Percentiles rank a stretch among this genome's conserved stretches.
These are phyloP conservation scores for Allium cepa DNA, from an alignment of 106 monocot genomes.

Conservation along the genomic window DNA sequence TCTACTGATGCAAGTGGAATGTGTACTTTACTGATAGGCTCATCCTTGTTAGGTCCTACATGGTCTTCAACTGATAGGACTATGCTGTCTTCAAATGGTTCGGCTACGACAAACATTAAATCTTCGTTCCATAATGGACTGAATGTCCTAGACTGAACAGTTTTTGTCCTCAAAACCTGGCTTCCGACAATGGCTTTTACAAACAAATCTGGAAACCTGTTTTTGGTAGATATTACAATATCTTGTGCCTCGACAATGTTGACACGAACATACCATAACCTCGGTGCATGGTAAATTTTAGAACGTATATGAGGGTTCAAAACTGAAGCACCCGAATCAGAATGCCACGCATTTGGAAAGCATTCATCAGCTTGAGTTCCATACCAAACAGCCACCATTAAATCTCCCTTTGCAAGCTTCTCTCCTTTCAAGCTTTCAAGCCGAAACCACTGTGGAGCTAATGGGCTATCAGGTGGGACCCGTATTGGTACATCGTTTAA, in stretches of 20 bases:
- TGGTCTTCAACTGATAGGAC: constrained; percentile 39
- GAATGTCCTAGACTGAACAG: constrained; percentile 21
- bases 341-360: constrained; percentile 43
- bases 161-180: constrained; percentile 32
- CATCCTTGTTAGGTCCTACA: constrained; percentile 38
- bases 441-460: constrained; percentile 72
- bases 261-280: constrained; percentile 67
- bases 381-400: constrained; percentile 71
- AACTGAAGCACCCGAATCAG: constrained; percentile 14
- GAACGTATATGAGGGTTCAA: constrained; percentile 22
- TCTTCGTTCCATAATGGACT: constrained; percentile 46
- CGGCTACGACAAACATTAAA: constrained; percentile 53
- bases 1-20: constrained; percentile 20
- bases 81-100: constrained; percentile 60
- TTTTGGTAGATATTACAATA: constrained; percentile 20
- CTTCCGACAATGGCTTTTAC: constrained; percentile 39
- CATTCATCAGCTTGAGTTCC: constrained; percentile 73
- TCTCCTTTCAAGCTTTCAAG: constrained; percentile 43
- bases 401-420: constrained; percentile 32
- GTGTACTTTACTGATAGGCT: constrained; percentile 22
- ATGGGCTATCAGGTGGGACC: constrained; percentile 66
- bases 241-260: constrained; percentile 55
- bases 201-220: constrained; percentile 40
- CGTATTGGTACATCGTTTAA: constrained; percentile 44
- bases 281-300: constrained; percentile 63